phyloP scores from a whole-genome alignment of 352 stramenopile species.

The Globisporangium middletonii region DNA sequence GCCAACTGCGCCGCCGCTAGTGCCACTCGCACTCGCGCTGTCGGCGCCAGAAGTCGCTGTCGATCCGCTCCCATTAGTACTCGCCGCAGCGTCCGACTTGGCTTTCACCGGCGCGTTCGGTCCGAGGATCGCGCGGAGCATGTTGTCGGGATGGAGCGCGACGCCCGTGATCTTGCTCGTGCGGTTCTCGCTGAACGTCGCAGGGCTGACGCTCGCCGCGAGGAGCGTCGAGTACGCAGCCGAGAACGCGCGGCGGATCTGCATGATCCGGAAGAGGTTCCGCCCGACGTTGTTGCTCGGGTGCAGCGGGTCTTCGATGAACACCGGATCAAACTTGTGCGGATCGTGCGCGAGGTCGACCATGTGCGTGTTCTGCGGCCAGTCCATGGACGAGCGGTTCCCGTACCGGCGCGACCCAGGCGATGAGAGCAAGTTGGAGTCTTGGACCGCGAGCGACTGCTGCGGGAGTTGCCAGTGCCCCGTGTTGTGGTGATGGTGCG shows the following conservation, averaged over 20 bases:
- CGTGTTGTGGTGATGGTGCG: slow-evolving; percentile 6
- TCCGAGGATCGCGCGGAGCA: slow-evolving; percentile 65
- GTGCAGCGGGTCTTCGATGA: slow-evolving; percentile 93
- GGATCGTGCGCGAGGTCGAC: slow-evolving; percentile 71
- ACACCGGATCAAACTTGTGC: slow-evolving; percentile 92
- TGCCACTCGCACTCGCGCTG: slow-evolving; percentile 11
- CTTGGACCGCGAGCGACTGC: slow-evolving; percentile 34
- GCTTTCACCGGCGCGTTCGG: slow-evolving; percentile 43
- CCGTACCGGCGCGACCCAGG: slow-evolving; percentile 57
- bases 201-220: slow-evolving; percentile 42
- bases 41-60: neutral
- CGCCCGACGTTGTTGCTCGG: slow-evolving; percentile 94
- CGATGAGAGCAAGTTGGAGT: slow-evolving; percentile 46
- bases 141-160: slow-evolving; percentile 71
- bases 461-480: slow-evolving; percentile 60
- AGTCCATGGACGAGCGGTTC: slow-evolving; percentile 65
- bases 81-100: slow-evolving; percentile 27
- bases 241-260: slow-evolving; percentile 78
- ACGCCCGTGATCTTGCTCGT: slow-evolving; percentile 57
- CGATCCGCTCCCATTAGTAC: neutral
- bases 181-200: slow-evolving; percentile 51
- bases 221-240: slow-evolving; percentile 68
- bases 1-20: slow-evolving; percentile 1
- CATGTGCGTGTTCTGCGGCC: slow-evolving; percentile 31
- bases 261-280: slow-evolving; percentile 94